These are phyloP conservation scores for Pisolithus orientalis DNA, from an alignment of 768 basidiomycete genomes.

Conservation along the genomic window DNA sequence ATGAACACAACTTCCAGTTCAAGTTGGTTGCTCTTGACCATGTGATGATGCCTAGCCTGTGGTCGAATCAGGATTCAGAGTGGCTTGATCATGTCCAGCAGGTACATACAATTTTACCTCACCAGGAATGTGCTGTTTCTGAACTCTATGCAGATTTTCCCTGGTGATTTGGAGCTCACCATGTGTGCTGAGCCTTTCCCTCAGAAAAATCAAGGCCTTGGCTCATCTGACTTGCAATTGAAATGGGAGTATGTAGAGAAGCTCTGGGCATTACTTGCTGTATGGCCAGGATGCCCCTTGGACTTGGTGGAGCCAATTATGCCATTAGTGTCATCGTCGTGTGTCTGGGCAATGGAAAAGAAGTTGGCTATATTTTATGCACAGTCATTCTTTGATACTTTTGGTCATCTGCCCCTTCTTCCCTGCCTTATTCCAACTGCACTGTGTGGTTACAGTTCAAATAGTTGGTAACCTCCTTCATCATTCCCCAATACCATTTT, in stretches of 20 bases:
- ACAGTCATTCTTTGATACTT: conserved; percentile 3
- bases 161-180: background rate
- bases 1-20: conserved; percentile 12
- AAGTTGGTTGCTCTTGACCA: conserved; percentile 13
- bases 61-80: background rate
- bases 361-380: background rate
- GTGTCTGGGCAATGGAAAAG: background rate
- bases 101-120: background rate
- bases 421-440: background rate
- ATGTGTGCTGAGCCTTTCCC: background rate
- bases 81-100: background rate
- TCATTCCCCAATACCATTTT: no score
- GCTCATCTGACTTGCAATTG: background rate
- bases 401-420: conserved; percentile 2
- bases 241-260: background rate
- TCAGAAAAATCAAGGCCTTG: background rate
- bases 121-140: background rate
- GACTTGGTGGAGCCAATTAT: background rate
- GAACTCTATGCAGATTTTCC: background rate
- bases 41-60: background rate
- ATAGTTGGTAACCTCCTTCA: no score
- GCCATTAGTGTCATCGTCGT: background rate
- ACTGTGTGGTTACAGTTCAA: no score
- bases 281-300: background rate
- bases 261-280: background rate